These are phyloP conservation scores for Myxozyma kluyveri DNA, from an alignment of 805 yeast genomes.

Conservation along the genomic window DNA sequence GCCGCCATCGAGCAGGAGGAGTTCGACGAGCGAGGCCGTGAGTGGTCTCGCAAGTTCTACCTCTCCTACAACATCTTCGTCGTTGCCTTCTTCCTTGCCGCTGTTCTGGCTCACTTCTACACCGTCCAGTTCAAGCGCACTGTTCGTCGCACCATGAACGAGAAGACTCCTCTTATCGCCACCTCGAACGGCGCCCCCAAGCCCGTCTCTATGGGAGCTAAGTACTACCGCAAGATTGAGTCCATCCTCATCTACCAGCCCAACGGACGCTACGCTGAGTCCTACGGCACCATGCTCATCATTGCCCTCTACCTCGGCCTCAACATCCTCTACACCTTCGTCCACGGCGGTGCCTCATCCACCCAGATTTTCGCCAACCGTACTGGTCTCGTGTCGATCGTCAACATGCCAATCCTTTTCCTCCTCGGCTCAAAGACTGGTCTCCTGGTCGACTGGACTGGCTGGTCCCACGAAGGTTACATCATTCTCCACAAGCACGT, in stretches of 20 bases:
- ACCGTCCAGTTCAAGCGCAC: conserved; percentile 29
- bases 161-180: conserved; percentile 28
- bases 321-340: conserved; percentile 24
- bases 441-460: conserved; percentile 28
- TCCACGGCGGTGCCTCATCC: conserved; percentile 29
- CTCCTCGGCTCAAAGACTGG: conserved; percentile 31
- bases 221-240: conserved; percentile 15
- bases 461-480: conserved; percentile 31
- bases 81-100: conserved; percentile 26
- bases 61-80: conserved; percentile 29
- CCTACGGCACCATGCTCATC: conserved; percentile 27
- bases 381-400: conserved; percentile 28
- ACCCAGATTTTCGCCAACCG: conserved; percentile 30
- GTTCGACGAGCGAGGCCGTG: conserved; percentile 30
- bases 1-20: conserved; percentile 28
- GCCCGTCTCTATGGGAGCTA: conserved; percentile 11
- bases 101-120: conserved; percentile 28
- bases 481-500: conserved; percentile 30
- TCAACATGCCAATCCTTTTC: conserved; percentile 31
- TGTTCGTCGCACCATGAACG: conserved; percentile 16
- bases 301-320: conserved; percentile 25
- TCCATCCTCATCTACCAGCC: conserved; percentile 28
- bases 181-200: conserved; percentile 12
- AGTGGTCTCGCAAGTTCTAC: conserved; percentile 30
- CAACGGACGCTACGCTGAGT: conserved; percentile 28